Conservation (phyloP, 305 asterid genomes). For the Fraxinus velutina region DNA sequence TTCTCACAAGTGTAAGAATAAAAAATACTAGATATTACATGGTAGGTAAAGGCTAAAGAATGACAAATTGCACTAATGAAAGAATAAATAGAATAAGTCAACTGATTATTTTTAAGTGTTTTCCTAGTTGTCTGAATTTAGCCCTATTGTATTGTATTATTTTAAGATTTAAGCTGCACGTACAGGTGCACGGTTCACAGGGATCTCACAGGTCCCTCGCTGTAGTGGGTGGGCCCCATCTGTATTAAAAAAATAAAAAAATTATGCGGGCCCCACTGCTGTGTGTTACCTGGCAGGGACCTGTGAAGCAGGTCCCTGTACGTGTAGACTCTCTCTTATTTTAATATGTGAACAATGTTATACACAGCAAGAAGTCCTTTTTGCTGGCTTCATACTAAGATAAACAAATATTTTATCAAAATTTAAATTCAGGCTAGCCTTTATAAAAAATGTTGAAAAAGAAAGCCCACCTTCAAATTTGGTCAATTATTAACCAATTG, state of each 20-base stretch:
- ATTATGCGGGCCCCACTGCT: too few species aligned
- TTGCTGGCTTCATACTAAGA: not conserved
- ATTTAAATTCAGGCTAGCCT: not conserved
- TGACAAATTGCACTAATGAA: not conserved
- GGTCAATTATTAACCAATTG: not conserved
- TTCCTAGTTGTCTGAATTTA: not conserved
- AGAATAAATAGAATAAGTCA: not conserved
- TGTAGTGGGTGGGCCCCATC: too few species aligned
- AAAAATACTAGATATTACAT: not conserved
- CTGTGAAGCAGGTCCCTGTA: too few species aligned
- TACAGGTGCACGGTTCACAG: too few species aligned
- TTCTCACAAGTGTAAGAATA: too few species aligned
- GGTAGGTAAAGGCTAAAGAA: too few species aligned
- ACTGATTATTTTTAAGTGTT: not conserved
- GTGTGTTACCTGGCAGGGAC: too few species aligned
- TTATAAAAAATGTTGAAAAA: not conserved
- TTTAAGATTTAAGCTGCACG: too few species aligned
- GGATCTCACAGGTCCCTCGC: too few species aligned
- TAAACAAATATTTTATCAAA: not conserved
- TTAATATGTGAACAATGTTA: not conserved
- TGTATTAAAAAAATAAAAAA: too few species aligned
- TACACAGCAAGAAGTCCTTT: not conserved
- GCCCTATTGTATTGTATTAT: not conserved
- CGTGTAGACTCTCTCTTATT: not conserved
- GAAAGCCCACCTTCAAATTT: not conserved